Evolutionary conservation across 257 asterid genomes (phyloP).

Genomic region (Nicotiana attenuata): DNA sequence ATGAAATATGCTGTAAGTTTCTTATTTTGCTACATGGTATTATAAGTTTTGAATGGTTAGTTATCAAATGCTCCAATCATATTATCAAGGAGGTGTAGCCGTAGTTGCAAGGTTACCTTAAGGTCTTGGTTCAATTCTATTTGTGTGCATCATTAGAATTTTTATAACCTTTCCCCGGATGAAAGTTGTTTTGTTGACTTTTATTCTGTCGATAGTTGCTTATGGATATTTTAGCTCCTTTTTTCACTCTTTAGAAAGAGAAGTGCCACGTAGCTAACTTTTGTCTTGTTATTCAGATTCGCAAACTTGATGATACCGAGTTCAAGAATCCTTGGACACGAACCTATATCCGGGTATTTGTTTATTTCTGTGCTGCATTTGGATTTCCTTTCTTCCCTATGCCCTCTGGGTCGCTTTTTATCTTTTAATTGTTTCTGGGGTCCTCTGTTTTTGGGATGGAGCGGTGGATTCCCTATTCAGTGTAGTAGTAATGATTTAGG

Average conservation of each 20-base stretch:
- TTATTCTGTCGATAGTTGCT: background rate
- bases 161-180: no score
- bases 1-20: constrained; percentile 95
- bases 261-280: constrained; percentile 7
- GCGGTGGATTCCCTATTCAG: no score
- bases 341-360: constrained; percentile 74
- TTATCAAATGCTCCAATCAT: background rate
- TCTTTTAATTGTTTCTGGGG: no score
- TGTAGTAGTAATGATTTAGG: no score
- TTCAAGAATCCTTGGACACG: constrained; percentile 96
- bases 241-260: constrained; percentile 29
- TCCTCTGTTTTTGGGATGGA: no score
- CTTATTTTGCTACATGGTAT: constrained; percentile 44
- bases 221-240: background rate
- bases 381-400: background rate
- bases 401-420: background rate
- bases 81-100: background rate
- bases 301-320: constrained; percentile 93
- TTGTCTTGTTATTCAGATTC: constrained; percentile 45
- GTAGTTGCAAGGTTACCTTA: background rate
- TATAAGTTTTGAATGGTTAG: background rate
- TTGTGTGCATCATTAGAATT: no score
- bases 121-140: background rate
- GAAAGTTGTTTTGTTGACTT: background rate
- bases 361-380: background rate